These are phyloP conservation scores for Leccinum laetum DNA, from an alignment of 1,284 basidiomycete genomes.

Conservation along the genomic window DNA sequence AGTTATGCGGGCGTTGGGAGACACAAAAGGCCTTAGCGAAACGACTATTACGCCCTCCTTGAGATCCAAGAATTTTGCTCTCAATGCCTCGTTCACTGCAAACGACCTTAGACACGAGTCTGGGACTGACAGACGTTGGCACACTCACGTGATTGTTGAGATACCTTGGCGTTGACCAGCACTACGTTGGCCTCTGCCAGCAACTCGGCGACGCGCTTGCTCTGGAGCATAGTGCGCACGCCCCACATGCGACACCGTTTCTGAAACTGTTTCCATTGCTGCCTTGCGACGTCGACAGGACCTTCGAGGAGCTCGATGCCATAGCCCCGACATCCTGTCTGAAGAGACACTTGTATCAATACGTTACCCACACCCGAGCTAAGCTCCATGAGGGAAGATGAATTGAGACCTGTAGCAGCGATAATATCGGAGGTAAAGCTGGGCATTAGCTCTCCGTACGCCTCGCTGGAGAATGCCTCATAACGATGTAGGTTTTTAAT, in stretches of 20 bases:
- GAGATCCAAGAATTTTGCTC: conserved; percentile 74
- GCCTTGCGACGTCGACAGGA: conserved; percentile 63
- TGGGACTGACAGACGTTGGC: background rate
- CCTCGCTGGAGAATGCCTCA: too few relatives aligned
- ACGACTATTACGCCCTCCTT: conserved; percentile 80
- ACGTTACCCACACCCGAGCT: conserved; percentile 52
- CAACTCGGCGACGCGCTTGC: conserved; percentile 56
- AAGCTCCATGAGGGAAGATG: too few relatives aligned
- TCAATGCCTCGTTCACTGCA: conserved; percentile 73
- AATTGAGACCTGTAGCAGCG: too few relatives aligned
- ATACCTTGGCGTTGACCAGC: conserved; percentile 80
- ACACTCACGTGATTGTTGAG: conserved; percentile 63
- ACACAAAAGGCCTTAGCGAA: conserved; percentile 69
- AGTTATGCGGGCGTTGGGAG: conserved; percentile 64
- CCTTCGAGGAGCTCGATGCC: conserved; percentile 68
- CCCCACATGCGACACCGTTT: conserved; percentile 43
- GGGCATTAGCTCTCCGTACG: too few relatives aligned
- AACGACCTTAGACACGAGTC: conserved; percentile 2
- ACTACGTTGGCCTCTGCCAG: conserved; percentile 73
- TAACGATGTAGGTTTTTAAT: too few relatives aligned
- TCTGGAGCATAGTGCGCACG: conserved; percentile 22
- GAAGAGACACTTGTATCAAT: conserved; percentile 71
- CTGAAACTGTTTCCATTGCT: conserved; percentile 61
- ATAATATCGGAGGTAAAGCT: too few relatives aligned
- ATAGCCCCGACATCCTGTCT: conserved; percentile 72